Conservation (phyloP, 2,329 filamentous ascomycete species). For the Falciphora oryzae region DNA sequence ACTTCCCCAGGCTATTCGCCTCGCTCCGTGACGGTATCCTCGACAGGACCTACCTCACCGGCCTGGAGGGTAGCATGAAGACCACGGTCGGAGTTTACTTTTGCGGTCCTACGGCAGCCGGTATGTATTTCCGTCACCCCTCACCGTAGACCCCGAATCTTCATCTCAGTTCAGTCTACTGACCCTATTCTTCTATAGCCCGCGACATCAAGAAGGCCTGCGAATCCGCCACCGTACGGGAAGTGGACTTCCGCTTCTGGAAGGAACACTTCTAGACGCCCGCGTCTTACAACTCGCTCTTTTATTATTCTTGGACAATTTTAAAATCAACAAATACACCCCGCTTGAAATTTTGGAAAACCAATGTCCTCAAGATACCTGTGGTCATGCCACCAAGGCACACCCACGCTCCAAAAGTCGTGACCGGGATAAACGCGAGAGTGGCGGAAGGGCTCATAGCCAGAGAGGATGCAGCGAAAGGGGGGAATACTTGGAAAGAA, state of each 20-base stretch:
- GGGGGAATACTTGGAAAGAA: background rate
- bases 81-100: constrained; percentile 97
- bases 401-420: background rate
- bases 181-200: constrained; percentile 44
- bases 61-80: constrained; percentile 67
- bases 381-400: background rate
- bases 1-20: constrained; percentile 74
- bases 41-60: constrained; percentile 77
- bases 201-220: constrained; percentile 81
- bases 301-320: background rate
- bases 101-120: constrained; percentile 75
- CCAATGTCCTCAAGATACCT: background rate
- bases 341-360: background rate
- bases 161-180: constrained; percentile 18
- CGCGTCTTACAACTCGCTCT: background rate
- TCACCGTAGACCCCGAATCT: background rate
- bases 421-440: background rate
- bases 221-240: constrained; percentile 62
- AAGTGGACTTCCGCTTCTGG: constrained; percentile 96
- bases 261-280: constrained; percentile 75
- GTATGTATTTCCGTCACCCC: constrained; percentile 31
- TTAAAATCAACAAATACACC: background rate
- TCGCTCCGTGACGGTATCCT: constrained; percentile 85
- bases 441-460: background rate
- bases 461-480: background rate